phyloP scores from a whole-genome alignment of 106 monocot genomes.

The Dendrobium chrysotoxum region DNA sequence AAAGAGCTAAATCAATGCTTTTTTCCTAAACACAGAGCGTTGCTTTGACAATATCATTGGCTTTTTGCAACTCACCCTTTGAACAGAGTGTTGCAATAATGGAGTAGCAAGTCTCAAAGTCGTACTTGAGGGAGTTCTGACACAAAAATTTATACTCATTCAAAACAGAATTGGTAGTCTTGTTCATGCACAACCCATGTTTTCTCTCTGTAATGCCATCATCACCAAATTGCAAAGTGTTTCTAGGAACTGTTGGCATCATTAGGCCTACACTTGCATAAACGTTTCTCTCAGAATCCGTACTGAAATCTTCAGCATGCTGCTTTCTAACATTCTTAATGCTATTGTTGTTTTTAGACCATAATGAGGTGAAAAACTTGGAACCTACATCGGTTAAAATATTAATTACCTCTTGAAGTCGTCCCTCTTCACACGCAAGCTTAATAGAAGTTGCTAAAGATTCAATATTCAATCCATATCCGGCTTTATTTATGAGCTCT shows the following conservation, averaged over 20 bases:
- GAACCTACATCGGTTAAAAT: slow-evolving; percentile 56
- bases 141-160: slow-evolving; percentile 15
- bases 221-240: background rate
- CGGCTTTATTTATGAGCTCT: slow-evolving; percentile 43
- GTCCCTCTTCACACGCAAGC: slow-evolving; percentile 68
- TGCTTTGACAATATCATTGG: slow-evolving; percentile 37
- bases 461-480: slow-evolving; percentile 40
- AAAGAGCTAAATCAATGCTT: slow-evolving; percentile 8
- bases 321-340: slow-evolving; percentile 15
- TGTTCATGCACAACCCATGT: slow-evolving; percentile 6
- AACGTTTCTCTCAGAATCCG: slow-evolving; percentile 13
- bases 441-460: slow-evolving; percentile 45
- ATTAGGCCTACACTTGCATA: background rate
- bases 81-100: slow-evolving; percentile 68
- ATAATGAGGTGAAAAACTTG: slow-evolving; percentile 25
- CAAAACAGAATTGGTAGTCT: background rate
- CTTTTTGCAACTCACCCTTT: slow-evolving; percentile 64
- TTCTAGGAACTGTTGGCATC: slow-evolving; percentile 7
- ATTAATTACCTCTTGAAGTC: slow-evolving; percentile 56
- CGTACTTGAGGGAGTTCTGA: slow-evolving; percentile 23
- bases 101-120: slow-evolving; percentile 67
- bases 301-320: slow-evolving; percentile 9
- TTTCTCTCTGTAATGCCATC: slow-evolving; percentile 10
- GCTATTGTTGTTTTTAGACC: slow-evolving; percentile 14
- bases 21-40: slow-evolving; percentile 25